Evolutionary conservation across 2,329 filamentous ascomycete genomes (phyloP), one percentile per base, ranked within the genome.

Genomic region (Rosellinia necatrix): DNA sequence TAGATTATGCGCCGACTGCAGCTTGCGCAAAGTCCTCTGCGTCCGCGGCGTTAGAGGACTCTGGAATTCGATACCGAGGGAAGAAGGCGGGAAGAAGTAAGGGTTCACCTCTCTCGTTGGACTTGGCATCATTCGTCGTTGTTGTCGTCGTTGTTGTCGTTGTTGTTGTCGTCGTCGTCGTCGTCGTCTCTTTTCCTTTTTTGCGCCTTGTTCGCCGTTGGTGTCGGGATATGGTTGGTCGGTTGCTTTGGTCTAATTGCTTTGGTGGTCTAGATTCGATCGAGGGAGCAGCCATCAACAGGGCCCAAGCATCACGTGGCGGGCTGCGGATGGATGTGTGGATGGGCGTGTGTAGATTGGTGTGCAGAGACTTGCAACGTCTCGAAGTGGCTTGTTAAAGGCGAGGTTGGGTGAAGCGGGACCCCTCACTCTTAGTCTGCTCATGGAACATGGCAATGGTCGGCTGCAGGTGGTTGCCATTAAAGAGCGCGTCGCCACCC

Each of bases 1-100:
- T 50, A 91, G 74, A 72, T 82, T 78, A 75, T 91, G 88, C 47
- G 90, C 88, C 27, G 89, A 92, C 72, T 91, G 88, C 25, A 91
- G 83, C 70, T 88, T 87, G 64, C 89, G 84, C 58, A 92, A 78
- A 42, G 83, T 81, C 66, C 88, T 84, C 69, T 86, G 83, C 22
- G 84, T 85, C 59, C 85, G 81, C 38, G 86, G 85, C 24, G 85
- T 86, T 21, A 83, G 79, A 59, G 85, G 80, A 43, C 80, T 71
- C 66, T 82, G 78, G 50, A 82, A 74, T 60, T 82, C 76, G 34
- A 77, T 73, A 62, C 82, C 75, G 42, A 78, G 73, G 32, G 72
- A 70, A 54, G 74, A 62, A 42, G 70, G 67, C 21, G 71, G 68
- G 47, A 66, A 68, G 42, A 68, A 58, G 38, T 58, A 56, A 27